Base-by-base conservation (phyloP, 140 eudicot genomes). In the Bidens hawaiensis region DNA sequence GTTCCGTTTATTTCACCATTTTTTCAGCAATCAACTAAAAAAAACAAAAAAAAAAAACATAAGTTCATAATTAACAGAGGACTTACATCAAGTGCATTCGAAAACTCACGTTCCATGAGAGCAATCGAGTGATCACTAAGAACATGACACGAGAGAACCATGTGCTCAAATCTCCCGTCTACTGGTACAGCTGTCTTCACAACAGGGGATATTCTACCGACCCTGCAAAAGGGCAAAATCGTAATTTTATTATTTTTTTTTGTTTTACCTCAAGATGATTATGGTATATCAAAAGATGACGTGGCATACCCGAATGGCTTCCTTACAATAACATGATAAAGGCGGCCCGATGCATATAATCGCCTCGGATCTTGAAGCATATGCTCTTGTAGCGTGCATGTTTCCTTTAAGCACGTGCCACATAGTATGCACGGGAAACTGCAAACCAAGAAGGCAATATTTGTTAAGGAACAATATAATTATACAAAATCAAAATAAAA, bases 161-260 rank as follows among this genome's bases (percentile, higher is more conserved):
- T 81, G 81, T 93, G 96, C 82, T 93, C 99, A 63, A 93, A 93
- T 69, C 99, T 83, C 9, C 99, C 97, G 38, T 88, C 97, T 31
- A 93, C 99, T 6, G 99, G 99, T 22, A 93, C 95, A 10, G 99
- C 95, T 46, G 99, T 93, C 77, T 79, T 83, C 62, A 93, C 99
- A 53, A 79, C 75, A 1, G 99, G 99, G 21, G 81, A 61, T 26
- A 83, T 73, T 62, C 76, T 81, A 48, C 87, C 84, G 34, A 79
- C 74, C 62, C 99, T 88, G 73, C 80, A 76, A 19, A 64, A 28
- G 13, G 65, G 34, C 33, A 68, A 13, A 57, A 31, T 2, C 12
- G 4, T 18, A 18, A 36, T 36, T 36, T 36, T 36, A n/a, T n/a
- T n/a, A 28, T 28, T 1, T 1, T 31, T 31, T 31, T 16, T 19